Conservation (phyloP, 2,329 filamentous ascomycete genomes). For the Cladophialophora carrionii region DNA sequence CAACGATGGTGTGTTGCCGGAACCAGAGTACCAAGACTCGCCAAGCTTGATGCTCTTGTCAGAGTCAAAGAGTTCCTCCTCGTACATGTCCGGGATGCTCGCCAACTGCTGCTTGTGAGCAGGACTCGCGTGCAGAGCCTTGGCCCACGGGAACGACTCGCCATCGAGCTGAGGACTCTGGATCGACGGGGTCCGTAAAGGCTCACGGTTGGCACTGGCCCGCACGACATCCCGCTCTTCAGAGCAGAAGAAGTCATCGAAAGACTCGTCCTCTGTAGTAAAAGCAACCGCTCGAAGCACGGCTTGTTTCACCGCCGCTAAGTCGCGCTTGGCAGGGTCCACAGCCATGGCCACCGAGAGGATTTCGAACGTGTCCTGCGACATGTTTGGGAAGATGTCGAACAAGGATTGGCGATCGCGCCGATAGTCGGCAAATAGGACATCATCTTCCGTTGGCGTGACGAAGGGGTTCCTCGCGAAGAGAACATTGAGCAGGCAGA, state of each 20-base stretch:
- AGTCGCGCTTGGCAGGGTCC: conserved; percentile 84
- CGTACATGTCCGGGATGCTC: conserved; percentile 77
- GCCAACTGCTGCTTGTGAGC: conserved; percentile 80
- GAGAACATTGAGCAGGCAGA: conserved; percentile 92
- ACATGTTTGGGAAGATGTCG: conserved; percentile 98
- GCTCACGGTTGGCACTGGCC: conserved; percentile 85
- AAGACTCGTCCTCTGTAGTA: conserved; percentile 85
- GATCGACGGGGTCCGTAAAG: conserved; percentile 91
- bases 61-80: conserved; percentile 84
- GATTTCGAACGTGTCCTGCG: conserved; percentile 94
- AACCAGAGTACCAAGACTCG: conserved; percentile 76
- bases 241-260: conserved; percentile 88
- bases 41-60: conserved; percentile 57
- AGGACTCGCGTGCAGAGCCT: conserved; percentile 78
- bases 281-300: conserved; percentile 83
- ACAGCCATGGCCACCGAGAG: conserved; percentile 87
- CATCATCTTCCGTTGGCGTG: conserved; percentile 84
- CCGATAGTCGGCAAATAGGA: conserved; percentile 89
- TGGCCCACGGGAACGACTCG: conserved; percentile 92
- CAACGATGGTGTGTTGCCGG: conserved; percentile 76
- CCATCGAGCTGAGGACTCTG: conserved; percentile 79
- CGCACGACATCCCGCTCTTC: conserved; percentile 75
- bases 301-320: conserved; percentile 75
- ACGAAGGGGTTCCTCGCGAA: conserved; percentile 97
- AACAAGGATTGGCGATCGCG: conserved; percentile 94